Conservation (phyloP, 371 early-diverging fungal species). For the Syncephalastrum sp. region DNA sequence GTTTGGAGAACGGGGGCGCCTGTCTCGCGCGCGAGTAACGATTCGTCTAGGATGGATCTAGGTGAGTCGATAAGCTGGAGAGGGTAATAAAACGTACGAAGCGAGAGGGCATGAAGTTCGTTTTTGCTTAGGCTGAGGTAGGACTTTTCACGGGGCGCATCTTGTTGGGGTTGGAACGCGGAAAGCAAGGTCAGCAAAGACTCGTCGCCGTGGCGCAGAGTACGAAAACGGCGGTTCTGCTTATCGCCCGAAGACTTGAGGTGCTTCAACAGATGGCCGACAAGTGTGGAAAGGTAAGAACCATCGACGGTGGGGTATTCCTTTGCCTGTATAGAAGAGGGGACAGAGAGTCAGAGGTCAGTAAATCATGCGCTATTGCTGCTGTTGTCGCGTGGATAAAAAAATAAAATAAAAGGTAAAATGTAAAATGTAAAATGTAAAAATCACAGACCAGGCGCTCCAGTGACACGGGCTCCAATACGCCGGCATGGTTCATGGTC, state of each 20-base stretch:
- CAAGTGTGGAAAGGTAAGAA: slow-evolving; percentile 23
- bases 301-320: slow-evolving; percentile 30
- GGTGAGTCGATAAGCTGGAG: not conserved
- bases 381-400: not conserved
- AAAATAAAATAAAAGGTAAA: not conserved
- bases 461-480: slow-evolving; percentile 46
- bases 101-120: slow-evolving; percentile 21
- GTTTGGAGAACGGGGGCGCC: slow-evolving; percentile 20
- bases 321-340: slow-evolving; percentile 20
- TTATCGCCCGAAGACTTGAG: slow-evolving; percentile 38
- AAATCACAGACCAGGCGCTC: slow-evolving; percentile 47
- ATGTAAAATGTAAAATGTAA: slow-evolving; percentile 9
- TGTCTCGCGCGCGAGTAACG: slow-evolving; percentile 33
- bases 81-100: slow-evolving; percentile 18
- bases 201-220: slow-evolving; percentile 42
- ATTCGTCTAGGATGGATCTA: slow-evolving; percentile 21
- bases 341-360: slow-evolving; percentile 2
- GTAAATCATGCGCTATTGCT: not conserved
- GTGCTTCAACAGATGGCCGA: slow-evolving; percentile 28
- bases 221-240: slow-evolving; percentile 26
- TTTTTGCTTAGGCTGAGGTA: slow-evolving; percentile 25
- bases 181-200: slow-evolving; percentile 41
- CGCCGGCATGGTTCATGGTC: slow-evolving; percentile 67
- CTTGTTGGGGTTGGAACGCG: slow-evolving; percentile 29
- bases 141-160: slow-evolving; percentile 14